Conservation (phyloP, 805 yeast species). For the Saturnispora bothae region DNA sequence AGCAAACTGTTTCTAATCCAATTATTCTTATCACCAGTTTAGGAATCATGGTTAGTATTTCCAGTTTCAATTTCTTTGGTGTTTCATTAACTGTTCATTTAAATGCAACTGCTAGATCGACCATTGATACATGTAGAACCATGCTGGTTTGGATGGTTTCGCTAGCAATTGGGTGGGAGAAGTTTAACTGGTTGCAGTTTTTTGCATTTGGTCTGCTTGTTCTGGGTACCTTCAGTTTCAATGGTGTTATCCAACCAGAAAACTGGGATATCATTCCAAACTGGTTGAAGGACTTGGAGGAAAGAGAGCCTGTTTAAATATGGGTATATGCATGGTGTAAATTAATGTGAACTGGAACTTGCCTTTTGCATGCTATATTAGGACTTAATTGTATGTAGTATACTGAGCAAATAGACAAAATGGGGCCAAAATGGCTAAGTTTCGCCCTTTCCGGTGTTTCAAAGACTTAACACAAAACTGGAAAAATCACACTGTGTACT, state of each 20-base stretch:
- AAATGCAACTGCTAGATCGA: slow-evolving; percentile 70
- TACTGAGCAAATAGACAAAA: too few relatives aligned
- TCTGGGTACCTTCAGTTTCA: slow-evolving; percentile 64
- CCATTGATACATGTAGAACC: slow-evolving; percentile 71
- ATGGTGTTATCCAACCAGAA: slow-evolving; percentile 53
- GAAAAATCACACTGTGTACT: too few relatives aligned
- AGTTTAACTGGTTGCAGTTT: slow-evolving; percentile 49
- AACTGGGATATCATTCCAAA: slow-evolving; percentile 36
- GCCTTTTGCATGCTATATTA: too few relatives aligned
- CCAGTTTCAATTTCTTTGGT: slow-evolving; percentile 65
- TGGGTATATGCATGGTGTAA: too few relatives aligned
- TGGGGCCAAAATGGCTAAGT: too few relatives aligned
- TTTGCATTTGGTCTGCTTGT: slow-evolving; percentile 55
- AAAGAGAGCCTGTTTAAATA: slow-evolving; percentile 5
- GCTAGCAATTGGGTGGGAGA: slow-evolving; percentile 63
- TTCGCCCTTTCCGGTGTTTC: too few relatives aligned
- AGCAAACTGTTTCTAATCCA: slow-evolving; percentile 35
- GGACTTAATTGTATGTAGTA: too few relatives aligned
- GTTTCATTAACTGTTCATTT: slow-evolving; percentile 52
- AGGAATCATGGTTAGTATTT: slow-evolving; percentile 61
- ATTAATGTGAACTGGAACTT: too few relatives aligned
- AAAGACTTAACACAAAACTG: too few relatives aligned
- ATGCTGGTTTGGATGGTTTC: slow-evolving; percentile 68
- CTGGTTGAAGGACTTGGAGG: slow-evolving; percentile 28
- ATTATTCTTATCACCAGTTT: slow-evolving; percentile 44